phyloP scores from a whole-genome alignment of 805 yeast genomes.

The Phaffomyces thermotolerans region DNA sequence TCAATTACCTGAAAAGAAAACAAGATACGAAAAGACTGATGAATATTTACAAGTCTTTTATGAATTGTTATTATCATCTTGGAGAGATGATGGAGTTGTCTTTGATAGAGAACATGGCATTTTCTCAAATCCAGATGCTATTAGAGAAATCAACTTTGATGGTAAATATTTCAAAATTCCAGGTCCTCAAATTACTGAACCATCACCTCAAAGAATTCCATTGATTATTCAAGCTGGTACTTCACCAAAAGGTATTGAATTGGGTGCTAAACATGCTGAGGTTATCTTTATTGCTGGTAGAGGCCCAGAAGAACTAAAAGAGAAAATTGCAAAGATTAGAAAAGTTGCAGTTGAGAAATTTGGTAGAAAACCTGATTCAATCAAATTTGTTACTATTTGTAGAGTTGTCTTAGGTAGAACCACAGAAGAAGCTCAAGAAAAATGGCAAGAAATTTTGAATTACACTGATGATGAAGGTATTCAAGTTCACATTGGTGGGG shows the following conservation, averaged over 20 bases:
- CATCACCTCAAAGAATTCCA: conserved; percentile 38
- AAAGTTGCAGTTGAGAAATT: conserved; percentile 26
- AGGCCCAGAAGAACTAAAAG: conserved; percentile 27
- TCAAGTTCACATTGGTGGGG: conserved; percentile 36
- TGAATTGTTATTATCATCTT: conserved; percentile 33
- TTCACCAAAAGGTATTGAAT: conserved; percentile 32
- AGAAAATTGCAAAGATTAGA: conserved; percentile 27
- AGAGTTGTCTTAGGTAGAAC: conserved; percentile 33
- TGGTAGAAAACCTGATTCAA: conserved; percentile 30
- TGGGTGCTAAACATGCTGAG: conserved; percentile 39
- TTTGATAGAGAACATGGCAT: conserved; percentile 12
- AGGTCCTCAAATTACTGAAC: conserved; percentile 36
- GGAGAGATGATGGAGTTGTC: conserved; percentile 34
- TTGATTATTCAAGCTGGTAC: conserved; percentile 39
- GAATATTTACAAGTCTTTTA: conserved; percentile 36
- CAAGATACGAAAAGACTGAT: conserved; percentile 33
- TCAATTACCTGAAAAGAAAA: conserved; percentile 17
- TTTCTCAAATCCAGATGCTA: conserved; percentile 28
- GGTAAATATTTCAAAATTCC: conserved; percentile 35
- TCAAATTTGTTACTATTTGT: conserved; percentile 32
- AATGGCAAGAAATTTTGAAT: conserved; percentile 24
- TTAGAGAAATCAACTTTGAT: conserved; percentile 32
- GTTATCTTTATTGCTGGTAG: conserved; percentile 31
- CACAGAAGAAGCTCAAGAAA: conserved; percentile 32
- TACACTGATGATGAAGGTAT: conserved; percentile 36